Evolutionary conservation across 78 protist species (phyloP).

Genomic region (Dictyostelium firmibasis): DNA sequence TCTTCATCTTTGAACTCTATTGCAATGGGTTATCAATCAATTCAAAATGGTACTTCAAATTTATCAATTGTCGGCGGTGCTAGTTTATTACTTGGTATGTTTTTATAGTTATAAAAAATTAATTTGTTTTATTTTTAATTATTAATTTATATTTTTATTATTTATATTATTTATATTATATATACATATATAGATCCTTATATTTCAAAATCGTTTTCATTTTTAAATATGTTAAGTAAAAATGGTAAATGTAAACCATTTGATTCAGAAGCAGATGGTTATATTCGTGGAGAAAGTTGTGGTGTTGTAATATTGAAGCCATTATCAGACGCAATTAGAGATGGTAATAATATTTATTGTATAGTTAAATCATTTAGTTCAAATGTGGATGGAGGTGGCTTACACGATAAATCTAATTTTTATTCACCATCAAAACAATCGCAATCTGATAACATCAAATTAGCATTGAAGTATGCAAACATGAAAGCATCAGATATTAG

Average conservation of each 20-base stretch:
- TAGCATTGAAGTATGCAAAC: not conserved
- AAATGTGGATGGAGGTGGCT: conserved; percentile 84
- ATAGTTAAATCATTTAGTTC: conserved; percentile 38
- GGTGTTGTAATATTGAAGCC: conserved; percentile 65
- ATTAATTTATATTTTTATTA: not conserved
- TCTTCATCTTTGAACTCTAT: conserved; percentile 86
- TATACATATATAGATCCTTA: conserved; percentile 30
- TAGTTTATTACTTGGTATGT: conserved; percentile 75
- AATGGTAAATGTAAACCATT: conserved; percentile 83
- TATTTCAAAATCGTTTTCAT: not conserved
- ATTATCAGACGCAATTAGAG: conserved; percentile 1
- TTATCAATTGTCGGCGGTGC: conserved; percentile 86
- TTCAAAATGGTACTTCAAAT: conserved; percentile 68
- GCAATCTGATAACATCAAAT: conserved; percentile 6
- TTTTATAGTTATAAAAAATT: not conserved
- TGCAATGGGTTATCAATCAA: conserved; percentile 59
- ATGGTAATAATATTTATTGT: conserved; percentile 73
- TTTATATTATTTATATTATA: too few species aligned
- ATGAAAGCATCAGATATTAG: not conserved
- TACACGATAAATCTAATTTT: not conserved
- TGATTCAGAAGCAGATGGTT: conserved; percentile 90
- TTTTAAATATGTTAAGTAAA: conserved; percentile 56
- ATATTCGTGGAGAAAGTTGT: conserved; percentile 86
- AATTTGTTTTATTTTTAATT: not conserved
- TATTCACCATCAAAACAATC: conserved; percentile 14